These are phyloP conservation scores for Pseudofabraea citricarpa DNA, from an alignment of 2,329 filamentous ascomycete genomes.

Conservation along the genomic window DNA sequence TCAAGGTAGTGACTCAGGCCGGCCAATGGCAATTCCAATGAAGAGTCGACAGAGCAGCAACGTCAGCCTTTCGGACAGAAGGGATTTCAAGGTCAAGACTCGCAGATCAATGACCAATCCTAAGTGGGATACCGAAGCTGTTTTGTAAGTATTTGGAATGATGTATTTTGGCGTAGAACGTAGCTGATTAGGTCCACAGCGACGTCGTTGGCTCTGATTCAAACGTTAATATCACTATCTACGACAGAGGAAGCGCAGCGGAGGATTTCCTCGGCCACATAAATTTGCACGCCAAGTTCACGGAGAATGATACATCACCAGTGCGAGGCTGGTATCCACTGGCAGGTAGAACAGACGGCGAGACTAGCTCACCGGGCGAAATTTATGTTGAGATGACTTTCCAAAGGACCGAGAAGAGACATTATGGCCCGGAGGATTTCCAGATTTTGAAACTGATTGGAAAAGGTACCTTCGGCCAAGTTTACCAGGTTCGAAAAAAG, in stretches of 20 bases:
- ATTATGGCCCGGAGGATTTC: constrained; percentile 93
- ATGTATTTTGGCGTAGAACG: constrained; percentile 1
- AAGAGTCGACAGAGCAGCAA: constrained; percentile 94
- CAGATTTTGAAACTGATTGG: constrained; percentile 94
- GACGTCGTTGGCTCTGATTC: constrained; percentile 92
- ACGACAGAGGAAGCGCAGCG: constrained; percentile 73
- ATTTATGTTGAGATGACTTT: constrained; percentile 84
- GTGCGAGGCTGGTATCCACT: constrained; percentile 84
- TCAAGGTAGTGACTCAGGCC: constrained; percentile 75
- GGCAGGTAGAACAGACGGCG: constrained; percentile 70
- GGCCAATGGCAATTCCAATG: constrained; percentile 90
- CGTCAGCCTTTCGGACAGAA: constrained; percentile 70
- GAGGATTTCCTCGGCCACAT: constrained; percentile 93
- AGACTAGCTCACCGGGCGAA: constrained; percentile 74
- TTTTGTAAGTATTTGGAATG: constrained; percentile 65
- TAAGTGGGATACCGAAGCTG: constrained; percentile 91
- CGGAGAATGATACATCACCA: constrained; percentile 61
- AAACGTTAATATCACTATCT: constrained; percentile 87
- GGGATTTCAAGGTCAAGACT: constrained; percentile 52
- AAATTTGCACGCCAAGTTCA: constrained; percentile 67
- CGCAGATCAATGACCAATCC: constrained; percentile 69
- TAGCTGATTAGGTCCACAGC: constrained; percentile 44
- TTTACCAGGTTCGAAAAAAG: constrained; percentile 97
- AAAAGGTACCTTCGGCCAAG: constrained; percentile 96
- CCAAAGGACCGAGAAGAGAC: constrained; percentile 81